Evolutionary conservation across 1,284 basidiomycete genomes (phyloP).

Genomic region (Cryptococcus sp.): DNA sequence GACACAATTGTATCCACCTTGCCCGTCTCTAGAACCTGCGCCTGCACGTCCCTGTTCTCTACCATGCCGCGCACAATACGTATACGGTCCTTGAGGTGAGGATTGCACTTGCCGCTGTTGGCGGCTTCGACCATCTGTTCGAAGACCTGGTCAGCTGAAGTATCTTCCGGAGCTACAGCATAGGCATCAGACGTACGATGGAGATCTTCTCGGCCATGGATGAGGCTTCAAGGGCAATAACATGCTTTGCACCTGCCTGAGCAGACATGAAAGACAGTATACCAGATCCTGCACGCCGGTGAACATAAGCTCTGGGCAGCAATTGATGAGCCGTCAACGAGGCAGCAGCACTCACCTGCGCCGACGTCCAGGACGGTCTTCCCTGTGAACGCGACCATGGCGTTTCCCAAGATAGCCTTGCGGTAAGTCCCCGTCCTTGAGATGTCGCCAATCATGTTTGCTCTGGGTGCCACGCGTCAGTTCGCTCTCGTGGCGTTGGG

Average conservation of each 20-base stretch:
- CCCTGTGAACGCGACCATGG: slow-evolving; percentile 41
- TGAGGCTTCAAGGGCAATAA: slow-evolving; percentile 54
- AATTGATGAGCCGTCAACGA: neutral
- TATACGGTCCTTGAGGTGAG: slow-evolving; percentile 38
- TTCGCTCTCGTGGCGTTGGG: neutral
- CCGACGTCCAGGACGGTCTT: slow-evolving; percentile 53
- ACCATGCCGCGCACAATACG: slow-evolving; percentile 47
- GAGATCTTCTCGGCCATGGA: slow-evolving; percentile 53
- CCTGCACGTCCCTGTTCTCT: slow-evolving; percentile 41
- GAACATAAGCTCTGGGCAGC: neutral
- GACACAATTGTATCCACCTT: slow-evolving; percentile 56
- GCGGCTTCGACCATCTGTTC: slow-evolving; percentile 46
- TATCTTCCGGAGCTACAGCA: too few relatives aligned
- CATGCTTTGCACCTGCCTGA: slow-evolving; percentile 53
- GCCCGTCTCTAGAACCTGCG: slow-evolving; percentile 35
- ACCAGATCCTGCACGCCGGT: slow-evolving; percentile 50
- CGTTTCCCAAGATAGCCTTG: slow-evolving; percentile 50
- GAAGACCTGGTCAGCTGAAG: neutral
- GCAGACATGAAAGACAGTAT: slow-evolving; percentile 54
- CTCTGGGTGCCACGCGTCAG: slow-evolving; percentile 21
- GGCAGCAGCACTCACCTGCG: slow-evolving; percentile 39
- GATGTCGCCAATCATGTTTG: slow-evolving; percentile 52
- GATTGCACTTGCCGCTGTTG: slow-evolving; percentile 38
- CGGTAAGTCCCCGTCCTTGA: slow-evolving; percentile 48
- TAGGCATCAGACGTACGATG: slow-evolving; percentile 39